Base-by-base conservation (phyloP, 257 asterid genomes). In the Solanum bulbocastanum region DNA sequence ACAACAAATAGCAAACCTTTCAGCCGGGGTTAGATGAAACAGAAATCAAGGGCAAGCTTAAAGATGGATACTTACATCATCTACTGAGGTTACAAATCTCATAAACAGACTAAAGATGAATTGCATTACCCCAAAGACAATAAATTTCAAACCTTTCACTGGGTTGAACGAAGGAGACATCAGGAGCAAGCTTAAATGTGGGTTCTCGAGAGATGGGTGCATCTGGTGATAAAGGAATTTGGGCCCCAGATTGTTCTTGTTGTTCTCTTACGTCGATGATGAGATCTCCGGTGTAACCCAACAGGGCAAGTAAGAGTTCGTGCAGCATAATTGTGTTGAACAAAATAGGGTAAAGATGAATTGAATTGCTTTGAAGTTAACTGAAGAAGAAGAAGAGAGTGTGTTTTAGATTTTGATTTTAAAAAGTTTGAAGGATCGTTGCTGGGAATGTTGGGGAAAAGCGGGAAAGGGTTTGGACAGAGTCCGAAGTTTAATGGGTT, bases 251-350 rank as follows among this genome's bases (percentile, higher is more conserved):
- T 58, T 93, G 86, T 71, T 93, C 87, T 44, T 89, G 91, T 83
- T 91, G 91, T 86, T 95, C 96, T 88, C 97, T 91, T 87, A 90
- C 92, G 90, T 97, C 99, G 92, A 96, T 92, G 58, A 97, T 95
- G 92, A 97, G 98, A 91, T 96, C 99, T 82, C 99, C 99, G 69
- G 99, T 97, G 95, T 93, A 94, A 91, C 99, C 99, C 27, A 97
- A 60, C 25, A 97, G 96, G 37, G 98, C 95, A 84, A 96, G 36
- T 73, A 97, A 93, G 89, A 97, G 89, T 90, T 97, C 99, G 95
- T 97, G 99, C 62, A 97, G 93, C 99, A 96, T 97, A 74, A 74
- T 33, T 74, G 49, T 4, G 68, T 74, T 37, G 49, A 74, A 74
- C 20, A 74, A 74, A 74, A 74, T 87, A 30, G 8, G 76, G 62